Base-by-base conservation (phyloP, 2,329 filamentous ascomycete genomes). In the Dothiorella sarmentorum region DNA sequence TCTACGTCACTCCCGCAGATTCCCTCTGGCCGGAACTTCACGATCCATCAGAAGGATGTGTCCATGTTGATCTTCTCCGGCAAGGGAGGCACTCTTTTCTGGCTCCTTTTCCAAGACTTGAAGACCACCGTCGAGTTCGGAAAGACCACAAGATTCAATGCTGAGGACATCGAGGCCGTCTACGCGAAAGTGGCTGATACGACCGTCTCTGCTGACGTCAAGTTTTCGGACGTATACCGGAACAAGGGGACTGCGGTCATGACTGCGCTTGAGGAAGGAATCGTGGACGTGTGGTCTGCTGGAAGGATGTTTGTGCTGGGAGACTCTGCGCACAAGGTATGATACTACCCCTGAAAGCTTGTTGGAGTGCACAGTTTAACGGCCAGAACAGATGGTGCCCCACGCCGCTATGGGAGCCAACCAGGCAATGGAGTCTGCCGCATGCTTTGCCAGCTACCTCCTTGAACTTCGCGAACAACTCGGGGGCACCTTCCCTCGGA, bases 301-400 rank as follows among this genome's bases (percentile, higher is more conserved):
- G 67, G 69, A 15, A 65, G 76, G 11, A 70, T 75, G 3, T 66
- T 77, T 1, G 63, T 70, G 2, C 67, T 78, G 9, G 76, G 76
- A 0, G 76, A 78, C 60, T 67, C 75, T 1, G 73, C 70, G 5
- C 75, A 78, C 61, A 78, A 78, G 68, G 73, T 71, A 63, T 57
- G 22, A 43, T 18, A 49, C 7, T 20, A 15, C 26, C 26, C n/a
- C n/a, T n/a, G n/a, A n/a, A n/a, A n/a, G n/a, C n/a, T n/a, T n/a
- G n/a, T n/a, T n/a, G n/a, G n/a, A n/a, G n/a, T n/a, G n/a, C n/a
- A n/a, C n/a, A n/a, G n/a, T n/a, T 10, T 11, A 10, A 10, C 3
- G 7, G 11, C 13, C 4, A 3, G 15, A 10, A 7, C 35, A 57
- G 43, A 44, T 67, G 65, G 61, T 27, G 53, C 65, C 42, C 57